Evolutionary conservation across 495 filamentous ascomycete species (phyloP).

Genomic region (Penicillium alfredii): DNA sequence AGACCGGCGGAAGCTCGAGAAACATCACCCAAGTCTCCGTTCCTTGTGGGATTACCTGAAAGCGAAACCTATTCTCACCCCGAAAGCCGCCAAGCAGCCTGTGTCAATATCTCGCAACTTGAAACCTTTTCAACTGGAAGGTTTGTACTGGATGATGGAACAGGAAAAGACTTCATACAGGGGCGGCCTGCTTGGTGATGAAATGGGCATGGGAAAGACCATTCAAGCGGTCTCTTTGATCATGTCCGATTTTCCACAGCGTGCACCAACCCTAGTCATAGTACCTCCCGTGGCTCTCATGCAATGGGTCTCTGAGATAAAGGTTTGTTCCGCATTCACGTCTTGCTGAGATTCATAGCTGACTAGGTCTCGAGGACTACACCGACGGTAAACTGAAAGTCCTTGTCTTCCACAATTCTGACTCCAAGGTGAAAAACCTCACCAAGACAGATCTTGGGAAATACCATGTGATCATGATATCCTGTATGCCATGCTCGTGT

Average conservation of each 20-base stretch:
- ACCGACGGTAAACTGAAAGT: slow-evolving; percentile 86
- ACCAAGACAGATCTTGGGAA: slow-evolving; percentile 65
- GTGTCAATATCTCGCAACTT: slow-evolving; percentile 69
- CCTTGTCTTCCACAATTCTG: slow-evolving; percentile 81
- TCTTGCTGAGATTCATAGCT: background rate
- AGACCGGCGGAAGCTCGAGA: slow-evolving; percentile 62
- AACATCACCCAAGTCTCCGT: slow-evolving; percentile 65
- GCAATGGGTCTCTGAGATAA: slow-evolving; percentile 95
- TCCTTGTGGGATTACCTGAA: slow-evolving; percentile 81
- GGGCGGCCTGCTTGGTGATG: slow-evolving; percentile 87
- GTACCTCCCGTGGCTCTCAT: slow-evolving; percentile 93
- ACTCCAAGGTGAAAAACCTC: slow-evolving; percentile 71
- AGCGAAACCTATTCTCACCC: slow-evolving; percentile 57
- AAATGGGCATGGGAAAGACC: slow-evolving; percentile 98
- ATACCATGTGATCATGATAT: slow-evolving; percentile 93
- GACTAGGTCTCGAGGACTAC: slow-evolving; percentile 50
- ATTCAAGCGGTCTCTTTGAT: slow-evolving; percentile 95
- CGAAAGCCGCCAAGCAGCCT: slow-evolving; percentile 68
- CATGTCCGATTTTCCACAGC: slow-evolving; percentile 91
- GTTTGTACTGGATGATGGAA: slow-evolving; percentile 84
- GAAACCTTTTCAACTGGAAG: slow-evolving; percentile 90
- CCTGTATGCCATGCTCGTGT: slow-evolving; percentile 39
- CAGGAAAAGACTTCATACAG: slow-evolving; percentile 82
- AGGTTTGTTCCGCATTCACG: slow-evolving; percentile 24
- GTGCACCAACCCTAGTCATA: slow-evolving; percentile 76